Evolutionary conservation across 179 eudicot genomes (phyloP), one percentile per base, ranked within the genome.

Genomic region (Sideroxylon spinosum): DNA sequence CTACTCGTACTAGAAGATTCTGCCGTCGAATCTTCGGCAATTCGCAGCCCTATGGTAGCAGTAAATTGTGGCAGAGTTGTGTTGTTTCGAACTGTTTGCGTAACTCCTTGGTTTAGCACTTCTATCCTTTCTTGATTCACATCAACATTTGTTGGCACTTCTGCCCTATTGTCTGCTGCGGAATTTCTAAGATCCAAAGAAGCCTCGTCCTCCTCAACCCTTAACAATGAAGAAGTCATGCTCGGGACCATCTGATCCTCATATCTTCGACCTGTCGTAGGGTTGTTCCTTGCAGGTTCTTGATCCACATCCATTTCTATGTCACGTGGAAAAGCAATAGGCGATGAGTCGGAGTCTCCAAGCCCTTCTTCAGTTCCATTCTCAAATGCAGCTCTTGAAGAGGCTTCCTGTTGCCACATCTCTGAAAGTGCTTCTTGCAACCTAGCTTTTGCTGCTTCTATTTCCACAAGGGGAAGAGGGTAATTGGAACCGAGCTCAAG

Each of bases 201-300:
- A 29, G 91, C 81, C 80, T 90, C 98, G 65, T 91, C 91, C 14
- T 87, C 94, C 57, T 85, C 93, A 29, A 78, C 82, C 82, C 96
- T 86, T 73, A 91, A 68, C 56, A 88, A 88, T 28, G 99, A 88
- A 0, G 92, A 89, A 7, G 94, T 92, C 79, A 96, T 87, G 84
- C 94, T 94, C 4, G 99, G 99, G 64, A 96, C 99, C 98, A 94
- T 96, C 78, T 96, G 99, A 82, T 96, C 99, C 80, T 90, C 93
- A 75, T 90, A 89, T 28, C 89, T 86, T 20, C 93, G 86, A 59
- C 78, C 82, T 2, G 63, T 63, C 48, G 37, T 80, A 67, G 81
- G 81, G 62, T 83, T 86, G 69, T 82, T 86, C 75, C 90, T 84
- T 16, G 57, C 62, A 2, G 92, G 88, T 80, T 85, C 89, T n/a